phyloP scores from a whole-genome alignment of 1,139 yeast species.

The Yarrowia galli region DNA sequence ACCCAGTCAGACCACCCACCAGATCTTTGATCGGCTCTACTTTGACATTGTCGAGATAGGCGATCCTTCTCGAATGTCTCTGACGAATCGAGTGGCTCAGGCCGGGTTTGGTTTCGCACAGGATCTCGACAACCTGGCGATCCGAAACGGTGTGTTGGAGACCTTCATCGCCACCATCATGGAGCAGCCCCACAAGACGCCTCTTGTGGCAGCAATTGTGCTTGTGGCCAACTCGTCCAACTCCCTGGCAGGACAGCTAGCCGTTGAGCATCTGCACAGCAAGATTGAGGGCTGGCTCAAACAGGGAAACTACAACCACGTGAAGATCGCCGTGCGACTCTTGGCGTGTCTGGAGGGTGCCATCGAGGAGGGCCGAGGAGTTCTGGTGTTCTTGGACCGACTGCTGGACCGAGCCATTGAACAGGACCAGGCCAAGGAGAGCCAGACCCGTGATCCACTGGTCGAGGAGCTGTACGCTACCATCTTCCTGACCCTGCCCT shows the following conservation, averaged over 20 bases:
- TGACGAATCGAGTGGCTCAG: conserved; percentile 57
- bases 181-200: conserved; percentile 92
- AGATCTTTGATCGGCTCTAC: conserved; percentile 27
- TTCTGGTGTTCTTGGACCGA: conserved; percentile 61
- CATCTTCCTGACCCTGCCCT: conserved; percentile 73
- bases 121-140: conserved; percentile 64
- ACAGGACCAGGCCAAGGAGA: conserved; percentile 54
- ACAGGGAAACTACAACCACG: conserved; percentile 63
- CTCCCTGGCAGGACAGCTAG: conserved; percentile 70
- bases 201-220: conserved; percentile 72
- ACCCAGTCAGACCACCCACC: conserved; percentile 7
- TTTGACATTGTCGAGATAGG: conserved; percentile 38
- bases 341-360: conserved; percentile 70
- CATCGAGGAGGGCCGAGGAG: conserved; percentile 57
- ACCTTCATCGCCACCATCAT: conserved; percentile 72
- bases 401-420: conserved; percentile 65
- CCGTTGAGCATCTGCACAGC: conserved; percentile 72
- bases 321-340: conserved; percentile 75
- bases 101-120: conserved; percentile 64
- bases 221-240: conserved; percentile 72
- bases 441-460: conserved; percentile 50
- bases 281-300: conserved; percentile 65
- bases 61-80: conserved; percentile 32
- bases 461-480: conserved; percentile 75
- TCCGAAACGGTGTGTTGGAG: conserved; percentile 65